Percentiles rank a stretch among this genome's conserved stretches.
These are phyloP conservation scores for Saccharomyces hybrid DNA, from an alignment of 1,139 yeast species.

Conservation along the genomic window DNA sequence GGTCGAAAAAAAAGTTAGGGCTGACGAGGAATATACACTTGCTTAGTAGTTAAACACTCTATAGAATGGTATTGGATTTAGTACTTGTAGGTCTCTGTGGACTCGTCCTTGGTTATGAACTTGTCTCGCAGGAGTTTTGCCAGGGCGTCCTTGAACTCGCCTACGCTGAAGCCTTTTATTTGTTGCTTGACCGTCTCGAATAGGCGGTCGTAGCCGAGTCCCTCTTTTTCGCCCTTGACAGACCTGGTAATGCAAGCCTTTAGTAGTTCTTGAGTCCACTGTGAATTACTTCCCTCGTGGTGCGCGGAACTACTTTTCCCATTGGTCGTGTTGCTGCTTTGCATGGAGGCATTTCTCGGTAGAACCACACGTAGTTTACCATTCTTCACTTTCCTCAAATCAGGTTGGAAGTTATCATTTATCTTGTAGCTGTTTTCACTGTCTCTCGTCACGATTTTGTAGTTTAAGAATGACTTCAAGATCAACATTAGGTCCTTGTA, in stretches of 20 bases:
- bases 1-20: not conserved
- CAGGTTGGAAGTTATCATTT: constrained; percentile 18
- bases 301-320: constrained; percentile 6
- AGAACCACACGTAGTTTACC: constrained; percentile 20
- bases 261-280: constrained; percentile 26
- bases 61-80: not conserved
- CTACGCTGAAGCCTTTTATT: constrained; percentile 24
- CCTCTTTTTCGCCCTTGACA: constrained; percentile 15
- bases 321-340: not conserved
- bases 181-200: constrained; percentile 10
- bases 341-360: constrained; percentile 3
- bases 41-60: not conserved
- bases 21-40: not conserved
- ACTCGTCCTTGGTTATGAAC: constrained; percentile 6
- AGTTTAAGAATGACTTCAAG: constrained; percentile 18
- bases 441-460: constrained; percentile 10
- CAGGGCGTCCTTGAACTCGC: constrained; percentile 28
- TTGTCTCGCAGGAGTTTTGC: constrained; percentile 9
- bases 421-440: constrained; percentile 7
- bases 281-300: constrained; percentile 19
- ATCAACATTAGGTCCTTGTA: constrained; percentile 8
- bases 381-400: constrained; percentile 13
- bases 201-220: constrained; percentile 11
- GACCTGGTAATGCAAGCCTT: constrained; percentile 24
- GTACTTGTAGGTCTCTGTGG: not conserved